Evolutionary conservation across 75 land plant species (phyloP).

Genomic region (Selaginella tamariscina): DNA sequence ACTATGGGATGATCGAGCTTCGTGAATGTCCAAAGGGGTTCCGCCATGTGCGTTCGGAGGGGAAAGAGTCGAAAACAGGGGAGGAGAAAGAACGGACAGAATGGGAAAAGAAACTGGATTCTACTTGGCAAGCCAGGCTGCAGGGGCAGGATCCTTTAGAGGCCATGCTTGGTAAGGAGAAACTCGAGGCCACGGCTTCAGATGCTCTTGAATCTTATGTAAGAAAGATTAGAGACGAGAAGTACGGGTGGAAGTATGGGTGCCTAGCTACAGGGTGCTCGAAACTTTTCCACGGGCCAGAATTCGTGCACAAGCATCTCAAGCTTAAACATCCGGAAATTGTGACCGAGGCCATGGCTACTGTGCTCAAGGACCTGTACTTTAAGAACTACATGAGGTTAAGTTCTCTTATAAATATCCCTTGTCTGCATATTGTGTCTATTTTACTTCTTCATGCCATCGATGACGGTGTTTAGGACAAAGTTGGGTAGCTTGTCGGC

Average conservation of each 20-base stretch:
- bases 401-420: too few species aligned
- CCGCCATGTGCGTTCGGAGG: slow-evolving; percentile 74
- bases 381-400: slow-evolving; percentile 98
- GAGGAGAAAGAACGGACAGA: slow-evolving; percentile 30
- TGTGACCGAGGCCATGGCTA: slow-evolving; percentile 64
- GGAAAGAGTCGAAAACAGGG: slow-evolving; percentile 32
- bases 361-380: slow-evolving; percentile 84
- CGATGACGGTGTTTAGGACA: too few species aligned
- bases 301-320: slow-evolving; percentile 97
- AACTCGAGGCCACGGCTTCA: slow-evolving; percentile 58
- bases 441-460: too few species aligned
- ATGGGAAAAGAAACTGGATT: slow-evolving; percentile 92
- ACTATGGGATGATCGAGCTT: slow-evolving; percentile 78
- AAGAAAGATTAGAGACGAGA: slow-evolving; percentile 94
- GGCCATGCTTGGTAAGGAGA: slow-evolving; percentile 82
- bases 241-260: slow-evolving; percentile 99
- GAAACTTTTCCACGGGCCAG: slow-evolving; percentile 96
- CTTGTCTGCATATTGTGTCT: too few species aligned
- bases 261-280: slow-evolving; percentile 99
- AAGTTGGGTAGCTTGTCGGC: too few species aligned
- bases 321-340: slow-evolving; percentile 86
- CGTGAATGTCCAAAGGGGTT: slow-evolving; percentile 70
- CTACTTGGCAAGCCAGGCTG: slow-evolving; percentile 71
- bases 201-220: slow-evolving; percentile 87
- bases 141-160: slow-evolving; percentile 75